A percentile compares a stretch with the other conserved stretches of the same genome.
Evolutionary conservation across 306 rosid species (phyloP).

Genomic region (Dalbergia oliveri): DNA sequence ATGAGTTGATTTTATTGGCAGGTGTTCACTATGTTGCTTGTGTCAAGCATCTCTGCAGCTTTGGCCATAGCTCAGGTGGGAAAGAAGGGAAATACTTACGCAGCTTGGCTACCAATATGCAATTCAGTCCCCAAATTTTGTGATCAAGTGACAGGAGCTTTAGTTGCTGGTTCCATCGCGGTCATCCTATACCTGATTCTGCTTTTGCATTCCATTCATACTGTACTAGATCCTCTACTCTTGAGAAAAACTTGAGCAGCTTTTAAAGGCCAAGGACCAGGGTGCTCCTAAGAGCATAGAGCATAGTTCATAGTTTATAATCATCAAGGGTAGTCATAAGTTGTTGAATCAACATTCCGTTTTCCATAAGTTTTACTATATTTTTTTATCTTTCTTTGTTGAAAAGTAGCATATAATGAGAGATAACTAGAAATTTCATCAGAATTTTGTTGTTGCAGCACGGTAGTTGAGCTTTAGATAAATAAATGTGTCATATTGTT

Average conservation of each 20-base stretch:
- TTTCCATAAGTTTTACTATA: neutral
- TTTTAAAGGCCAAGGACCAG: neutral
- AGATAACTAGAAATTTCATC: too few species aligned
- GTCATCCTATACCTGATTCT: constrained; percentile 54
- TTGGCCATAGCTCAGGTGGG: constrained; percentile 81
- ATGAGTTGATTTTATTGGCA: constrained; percentile 47
- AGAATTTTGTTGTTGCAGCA: too few species aligned
- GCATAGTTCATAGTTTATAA: too few species aligned
- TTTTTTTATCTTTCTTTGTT: neutral
- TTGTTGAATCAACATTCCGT: constrained; percentile 21
- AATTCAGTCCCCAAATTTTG: constrained; percentile 70
- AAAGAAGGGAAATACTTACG: constrained; percentile 68
- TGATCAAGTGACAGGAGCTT: constrained; percentile 64
- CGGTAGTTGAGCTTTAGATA: too few species aligned
- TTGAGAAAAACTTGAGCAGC: constrained; percentile 45
- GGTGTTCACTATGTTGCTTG: constrained; percentile 67
- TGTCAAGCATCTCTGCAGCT: constrained; percentile 75
- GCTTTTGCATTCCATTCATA: constrained; percentile 66
- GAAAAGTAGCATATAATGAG: too few species aligned
- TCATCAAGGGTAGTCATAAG: neutral
- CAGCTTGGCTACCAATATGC: constrained; percentile 89
- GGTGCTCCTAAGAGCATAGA: too few species aligned
- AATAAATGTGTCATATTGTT: too few species aligned
- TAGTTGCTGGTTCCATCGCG: constrained; percentile 58
- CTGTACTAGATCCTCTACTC: constrained; percentile 70